Base-by-base conservation (phyloP, 192 early-diverging fungal genomes). In the Coemansia sp. region DNA sequence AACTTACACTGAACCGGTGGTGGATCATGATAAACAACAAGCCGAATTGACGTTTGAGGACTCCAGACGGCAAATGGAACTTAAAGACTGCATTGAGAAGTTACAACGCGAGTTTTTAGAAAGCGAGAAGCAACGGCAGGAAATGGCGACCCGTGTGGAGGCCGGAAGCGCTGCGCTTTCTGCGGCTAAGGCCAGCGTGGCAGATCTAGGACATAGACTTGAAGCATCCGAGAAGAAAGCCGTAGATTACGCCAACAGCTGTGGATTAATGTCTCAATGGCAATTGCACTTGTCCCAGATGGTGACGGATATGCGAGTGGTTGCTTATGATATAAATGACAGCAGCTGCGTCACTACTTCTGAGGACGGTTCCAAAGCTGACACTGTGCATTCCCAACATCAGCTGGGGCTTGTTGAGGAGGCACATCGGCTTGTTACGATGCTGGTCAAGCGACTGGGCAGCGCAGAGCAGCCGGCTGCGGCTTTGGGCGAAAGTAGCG, bases 141-240 rank as follows among this genome's bases (percentile, higher is more conserved):
- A 20, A 7, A 21, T 63, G 33, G n/a, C 54, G 0, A 24, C 71
- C 10, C 21, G 57, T 2, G 53, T 70, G 20, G 59, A 68, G 11
- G 54, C 55, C 14, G 57, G 64, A 20, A 21, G 23, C 7, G 22
- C 23, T 11, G 54, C 56, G 24, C 56, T 60, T 21, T 32, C 64
- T 1, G 54, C 53, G 4, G 73, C 84, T 2, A 74, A 76, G 30
- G 51, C 71, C 39, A 77, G 66, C 52, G 56, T 75, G 1, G 20
- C 57, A 1, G 67, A 51, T 0, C 61, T 79, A 4, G 76, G 77
- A 24, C 32, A 23, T 20, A 73, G 66, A 21, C 42, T 87, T 0
- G 71, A 74, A 32, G 75, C 75, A 7, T 36, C 85, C 22, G 72
- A 83, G 30, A 57, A 76, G 22, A 79, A 59, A 24, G 60, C 71